phyloP scores from a whole-genome alignment of 306 rosid species.

The Clitoria ternatea region DNA sequence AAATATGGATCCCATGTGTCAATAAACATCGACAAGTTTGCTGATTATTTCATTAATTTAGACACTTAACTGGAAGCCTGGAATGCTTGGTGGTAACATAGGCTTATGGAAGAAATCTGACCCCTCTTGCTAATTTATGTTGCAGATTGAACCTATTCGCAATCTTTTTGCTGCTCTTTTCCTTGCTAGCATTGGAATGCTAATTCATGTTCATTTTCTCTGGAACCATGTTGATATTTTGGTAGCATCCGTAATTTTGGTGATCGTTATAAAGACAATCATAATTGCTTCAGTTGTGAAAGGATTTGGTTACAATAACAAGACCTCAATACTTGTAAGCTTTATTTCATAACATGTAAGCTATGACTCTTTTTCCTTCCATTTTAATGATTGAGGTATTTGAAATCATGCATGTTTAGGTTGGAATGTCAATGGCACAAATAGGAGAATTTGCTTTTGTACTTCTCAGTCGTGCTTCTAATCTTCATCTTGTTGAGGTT shows the following conservation, averaged over 20 bases:
- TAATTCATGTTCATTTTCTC: slow-evolving; percentile 94
- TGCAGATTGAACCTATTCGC: slow-evolving; percentile 96
- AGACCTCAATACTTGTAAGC: slow-evolving; percentile 88
- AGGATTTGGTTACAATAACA: slow-evolving; percentile 95
- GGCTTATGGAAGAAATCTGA: slow-evolving; percentile 12
- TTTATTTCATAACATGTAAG: slow-evolving; percentile 24
- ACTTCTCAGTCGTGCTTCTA: slow-evolving; percentile 97
- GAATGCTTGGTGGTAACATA: slow-evolving; percentile 2
- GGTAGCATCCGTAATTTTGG: slow-evolving; percentile 94
- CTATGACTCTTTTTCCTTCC: not conserved
- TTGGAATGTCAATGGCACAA: slow-evolving; percentile 93
- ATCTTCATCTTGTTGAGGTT: slow-evolving; percentile 97
- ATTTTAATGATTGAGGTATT: not conserved
- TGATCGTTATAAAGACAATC: slow-evolving; percentile 71
- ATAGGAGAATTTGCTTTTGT: slow-evolving; percentile 98
- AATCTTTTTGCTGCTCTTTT: slow-evolving; percentile 94
- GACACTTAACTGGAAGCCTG: slow-evolving; percentile 13
- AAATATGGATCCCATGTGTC: slow-evolving; percentile 11
- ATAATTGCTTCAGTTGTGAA: slow-evolving; percentile 77
- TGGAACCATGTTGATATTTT: slow-evolving; percentile 96
- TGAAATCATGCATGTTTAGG: slow-evolving; percentile 47
- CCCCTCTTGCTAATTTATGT: slow-evolving; percentile 10
- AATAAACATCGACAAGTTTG: not conserved
- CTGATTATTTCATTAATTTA: slow-evolving; percentile 12
- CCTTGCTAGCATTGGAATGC: slow-evolving; percentile 97